These are phyloP conservation scores for Saccharomycopsis javanensis DNA, from an alignment of 805 yeast genomes.

Conservation along the genomic window DNA sequence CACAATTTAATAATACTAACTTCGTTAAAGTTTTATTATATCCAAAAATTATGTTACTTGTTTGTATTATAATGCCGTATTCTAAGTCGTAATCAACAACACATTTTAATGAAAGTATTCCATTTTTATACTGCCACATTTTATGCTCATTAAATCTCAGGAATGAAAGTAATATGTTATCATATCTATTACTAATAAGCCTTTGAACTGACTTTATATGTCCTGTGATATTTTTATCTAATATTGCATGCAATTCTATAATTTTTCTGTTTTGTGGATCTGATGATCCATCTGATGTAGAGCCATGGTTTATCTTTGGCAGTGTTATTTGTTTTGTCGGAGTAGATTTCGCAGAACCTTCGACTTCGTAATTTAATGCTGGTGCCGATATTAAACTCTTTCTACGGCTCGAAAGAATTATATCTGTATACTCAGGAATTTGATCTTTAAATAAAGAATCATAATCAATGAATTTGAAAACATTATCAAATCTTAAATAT, in stretches of 20 bases:
- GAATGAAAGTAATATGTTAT: conserved; percentile 47
- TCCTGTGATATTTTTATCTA: conserved; percentile 65
- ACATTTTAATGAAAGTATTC: background rate
- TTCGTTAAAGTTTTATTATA: background rate
- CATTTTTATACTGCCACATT: conserved; percentile 36
- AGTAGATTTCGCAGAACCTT: background rate
- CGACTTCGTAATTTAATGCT: background rate
- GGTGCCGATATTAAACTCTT: background rate
- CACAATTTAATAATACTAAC: background rate
- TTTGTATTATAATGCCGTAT: background rate
- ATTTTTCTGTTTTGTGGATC: background rate
- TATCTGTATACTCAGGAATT: background rate
- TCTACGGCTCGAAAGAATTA: background rate
- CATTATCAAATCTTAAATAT: conserved; percentile 25
- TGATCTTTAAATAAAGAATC: conserved; percentile 3
- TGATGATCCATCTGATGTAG: background rate
- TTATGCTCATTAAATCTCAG: conserved; percentile 55
- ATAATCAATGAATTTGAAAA: conserved; percentile 21
- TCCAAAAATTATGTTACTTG: background rate
- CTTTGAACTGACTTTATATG: conserved; percentile 72
- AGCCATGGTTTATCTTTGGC: background rate
- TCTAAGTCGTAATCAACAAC: background rate
- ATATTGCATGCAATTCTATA: conserved; percentile 4
- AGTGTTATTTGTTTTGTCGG: background rate
- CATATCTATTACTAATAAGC: conserved; percentile 57